These are phyloP conservation scores for Begonia loranthoides DNA, from an alignment of 306 rosid species.

Conservation along the genomic window DNA sequence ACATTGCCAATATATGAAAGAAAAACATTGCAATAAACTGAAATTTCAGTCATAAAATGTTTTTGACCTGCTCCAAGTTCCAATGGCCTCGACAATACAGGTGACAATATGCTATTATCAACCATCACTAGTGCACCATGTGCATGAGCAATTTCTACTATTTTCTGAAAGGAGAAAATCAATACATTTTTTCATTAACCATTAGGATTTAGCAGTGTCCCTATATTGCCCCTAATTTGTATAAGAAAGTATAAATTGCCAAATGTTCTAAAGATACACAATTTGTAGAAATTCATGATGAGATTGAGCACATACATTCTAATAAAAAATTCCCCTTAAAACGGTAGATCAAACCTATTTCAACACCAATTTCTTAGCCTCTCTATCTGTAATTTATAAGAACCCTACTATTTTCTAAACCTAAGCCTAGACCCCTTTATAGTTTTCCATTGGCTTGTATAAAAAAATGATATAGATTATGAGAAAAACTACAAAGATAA, in stretches of 20 bases:
- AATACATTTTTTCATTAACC: background rate
- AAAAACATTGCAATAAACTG: background rate
- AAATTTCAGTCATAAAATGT: conserved; percentile 10
- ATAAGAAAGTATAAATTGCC: background rate
- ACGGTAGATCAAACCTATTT: too few species aligned
- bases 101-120: conserved; percentile 94
- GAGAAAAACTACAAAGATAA: too few species aligned
- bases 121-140: conserved; percentile 70
- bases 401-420: too few species aligned
- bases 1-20: conserved; percentile 3
- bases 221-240: background rate
- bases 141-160: conserved; percentile 62
- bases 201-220: conserved; percentile 6
- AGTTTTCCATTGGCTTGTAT: too few species aligned
- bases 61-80: conserved; percentile 78
- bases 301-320: too few species aligned
- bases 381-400: too few species aligned
- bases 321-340: too few species aligned
- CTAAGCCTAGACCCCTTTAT: too few species aligned
- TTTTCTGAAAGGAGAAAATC: conserved; percentile 39
- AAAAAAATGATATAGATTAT: too few species aligned
- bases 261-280: background rate
- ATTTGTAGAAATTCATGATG: background rate
- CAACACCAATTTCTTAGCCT: too few species aligned
- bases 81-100: conserved; percentile 74